Evolutionary conservation across 345 rosid species (phyloP).

Genomic region (Raphanus sativus): DNA sequence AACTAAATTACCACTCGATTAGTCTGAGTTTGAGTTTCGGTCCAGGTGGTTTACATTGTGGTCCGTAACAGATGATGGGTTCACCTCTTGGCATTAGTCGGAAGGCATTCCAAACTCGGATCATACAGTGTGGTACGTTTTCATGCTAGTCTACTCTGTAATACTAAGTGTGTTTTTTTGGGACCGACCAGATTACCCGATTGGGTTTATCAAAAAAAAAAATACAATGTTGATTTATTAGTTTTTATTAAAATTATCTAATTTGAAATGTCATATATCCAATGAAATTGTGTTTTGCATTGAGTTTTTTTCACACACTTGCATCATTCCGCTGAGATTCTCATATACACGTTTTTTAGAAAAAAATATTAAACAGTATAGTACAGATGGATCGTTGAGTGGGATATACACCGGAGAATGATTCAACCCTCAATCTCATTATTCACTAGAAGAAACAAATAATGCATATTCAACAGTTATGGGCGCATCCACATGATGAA

Average conservation of each 20-base stretch:
- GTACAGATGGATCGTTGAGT: conserved; percentile 15
- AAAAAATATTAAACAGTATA: neutral
- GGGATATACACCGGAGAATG: conserved; percentile 24
- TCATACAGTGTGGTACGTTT: too few species aligned
- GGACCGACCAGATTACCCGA: too few species aligned
- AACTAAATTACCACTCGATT: too few species aligned
- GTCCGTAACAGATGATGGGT: too few species aligned
- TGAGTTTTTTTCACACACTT: neutral
- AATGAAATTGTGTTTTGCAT: neutral
- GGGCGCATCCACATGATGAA: conserved; percentile 35
- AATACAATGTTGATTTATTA: neutral
- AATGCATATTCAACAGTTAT: conserved; percentile 16
- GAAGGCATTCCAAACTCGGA: too few species aligned
- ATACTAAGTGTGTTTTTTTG: too few species aligned
- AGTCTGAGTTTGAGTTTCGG: too few species aligned
- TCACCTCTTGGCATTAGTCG: too few species aligned
- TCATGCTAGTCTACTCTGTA: too few species aligned
- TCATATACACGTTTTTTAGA: too few species aligned
- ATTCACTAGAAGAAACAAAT: conserved; percentile 23
- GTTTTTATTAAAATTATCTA: neutral
- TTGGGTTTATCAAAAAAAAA: too few species aligned
- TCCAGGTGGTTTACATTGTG: too few species aligned
- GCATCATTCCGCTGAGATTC: neutral
- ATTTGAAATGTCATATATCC: neutral
- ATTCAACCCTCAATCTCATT: conserved; percentile 27